Evolutionary conservation across 768 basidiomycete genomes (phyloP).

Genomic region (Boletus reticulatus): DNA sequence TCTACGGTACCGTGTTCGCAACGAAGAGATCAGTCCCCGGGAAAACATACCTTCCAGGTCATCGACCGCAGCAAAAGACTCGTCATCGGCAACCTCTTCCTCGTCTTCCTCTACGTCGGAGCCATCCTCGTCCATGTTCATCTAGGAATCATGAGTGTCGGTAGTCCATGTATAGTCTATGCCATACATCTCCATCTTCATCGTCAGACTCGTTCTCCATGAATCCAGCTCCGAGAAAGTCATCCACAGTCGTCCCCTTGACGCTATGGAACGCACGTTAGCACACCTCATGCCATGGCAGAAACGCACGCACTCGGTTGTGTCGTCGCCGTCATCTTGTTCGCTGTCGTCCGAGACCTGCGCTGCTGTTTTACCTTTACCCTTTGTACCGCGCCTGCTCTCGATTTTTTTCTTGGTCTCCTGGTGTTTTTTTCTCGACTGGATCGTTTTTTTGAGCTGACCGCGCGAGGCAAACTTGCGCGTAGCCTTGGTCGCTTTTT

Average conservation of each 20-base stretch:
- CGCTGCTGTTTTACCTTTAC: conserved; percentile 31
- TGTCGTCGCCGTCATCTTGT: conserved; percentile 20
- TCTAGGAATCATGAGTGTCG: conserved; percentile 15
- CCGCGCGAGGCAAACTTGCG: conserved; percentile 89
- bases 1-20: conserved; percentile 38
- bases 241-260: conserved; percentile 67
- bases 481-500: conserved; percentile 56
- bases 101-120: conserved; percentile 40
- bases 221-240: conserved; percentile 69
- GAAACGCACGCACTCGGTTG: conserved; percentile 9
- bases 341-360: conserved; percentile 31
- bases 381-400: conserved; percentile 49
- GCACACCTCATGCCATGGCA: not conserved
- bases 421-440: conserved; percentile 79
- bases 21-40: not conserved
- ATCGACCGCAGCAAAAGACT: conserved; percentile 77
- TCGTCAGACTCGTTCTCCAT: conserved; percentile 63
- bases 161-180: conserved; percentile 1
- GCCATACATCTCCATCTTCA: conserved; percentile 36
- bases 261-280: conserved; percentile 11
- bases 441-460: conserved; percentile 82
- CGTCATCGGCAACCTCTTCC: conserved; percentile 49
- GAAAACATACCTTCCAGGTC: conserved; percentile 59
- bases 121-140: conserved; percentile 23
- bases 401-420: conserved; percentile 71